These are phyloP conservation scores for Neonectria neomacrospora DNA, from an alignment of 2,329 filamentous ascomycete species.

Conservation along the genomic window DNA sequence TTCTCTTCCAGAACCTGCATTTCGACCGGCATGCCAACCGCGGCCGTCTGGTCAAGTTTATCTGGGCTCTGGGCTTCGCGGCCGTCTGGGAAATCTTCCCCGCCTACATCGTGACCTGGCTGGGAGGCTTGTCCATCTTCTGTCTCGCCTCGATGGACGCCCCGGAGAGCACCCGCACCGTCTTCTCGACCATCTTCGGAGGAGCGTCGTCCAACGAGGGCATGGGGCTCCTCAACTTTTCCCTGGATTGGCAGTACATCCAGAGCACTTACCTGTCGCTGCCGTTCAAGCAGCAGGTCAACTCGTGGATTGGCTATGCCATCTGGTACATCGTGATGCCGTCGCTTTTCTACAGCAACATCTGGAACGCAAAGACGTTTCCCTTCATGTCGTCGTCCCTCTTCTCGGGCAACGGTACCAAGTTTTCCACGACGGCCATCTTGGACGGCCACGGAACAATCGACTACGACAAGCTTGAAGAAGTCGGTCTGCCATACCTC, in stretches of 20 bases:
- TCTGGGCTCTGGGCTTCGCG: slow-evolving; percentile 45
- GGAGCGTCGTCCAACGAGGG: slow-evolving; percentile 54
- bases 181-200: slow-evolving; percentile 49
- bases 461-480: slow-evolving; percentile 42
- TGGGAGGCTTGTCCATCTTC: slow-evolving; percentile 55
- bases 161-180: slow-evolving; percentile 33
- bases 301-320: slow-evolving; percentile 51
- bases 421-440: slow-evolving; percentile 36
- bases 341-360: slow-evolving; percentile 54
- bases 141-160: slow-evolving; percentile 58
- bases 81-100: slow-evolving; percentile 60
- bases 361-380: slow-evolving; percentile 50
- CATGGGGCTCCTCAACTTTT: slow-evolving; percentile 54
- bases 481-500: slow-evolving; percentile 42
- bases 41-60: slow-evolving; percentile 45
- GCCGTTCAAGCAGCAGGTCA: slow-evolving; percentile 52
- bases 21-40: slow-evolving; percentile 44
- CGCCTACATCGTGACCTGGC: slow-evolving; percentile 57
- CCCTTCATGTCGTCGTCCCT: slow-evolving; percentile 48
- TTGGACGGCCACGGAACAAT: slow-evolving; percentile 40
- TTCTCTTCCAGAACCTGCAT: slow-evolving; percentile 50
- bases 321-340: slow-evolving; percentile 50
- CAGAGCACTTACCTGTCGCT: slow-evolving; percentile 49
- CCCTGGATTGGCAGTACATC: slow-evolving; percentile 59
- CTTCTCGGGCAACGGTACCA: slow-evolving; percentile 43